Evolutionary conservation across 2,329 filamentous ascomycete genomes (phyloP).

Genomic region (Coniochaeta sp.): DNA sequence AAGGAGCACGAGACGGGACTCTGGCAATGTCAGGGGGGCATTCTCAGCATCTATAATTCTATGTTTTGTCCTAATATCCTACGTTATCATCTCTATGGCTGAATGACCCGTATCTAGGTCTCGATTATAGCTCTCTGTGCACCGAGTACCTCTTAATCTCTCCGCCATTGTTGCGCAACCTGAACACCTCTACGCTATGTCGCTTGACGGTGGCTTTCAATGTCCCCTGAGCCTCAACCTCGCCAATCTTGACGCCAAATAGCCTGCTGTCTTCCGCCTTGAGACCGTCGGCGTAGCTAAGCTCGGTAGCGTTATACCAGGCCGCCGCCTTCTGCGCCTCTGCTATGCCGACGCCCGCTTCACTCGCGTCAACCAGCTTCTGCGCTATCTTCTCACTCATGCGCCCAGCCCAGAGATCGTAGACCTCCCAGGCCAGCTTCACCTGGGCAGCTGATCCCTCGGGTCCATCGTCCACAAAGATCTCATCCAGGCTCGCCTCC

Average conservation of each 20-base stretch:
- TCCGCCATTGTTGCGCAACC: conserved; percentile 19
- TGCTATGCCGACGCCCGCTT: not conserved
- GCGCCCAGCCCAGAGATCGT: conserved; percentile 46
- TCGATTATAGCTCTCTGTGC: not conserved
- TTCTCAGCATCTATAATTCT: too few relatives aligned
- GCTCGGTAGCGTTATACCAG: conserved; percentile 37
- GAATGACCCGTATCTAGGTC: too few relatives aligned
- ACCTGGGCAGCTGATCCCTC: conserved; percentile 32
- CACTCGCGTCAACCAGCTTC: conserved; percentile 31
- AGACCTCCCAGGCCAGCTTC: conserved; percentile 39
- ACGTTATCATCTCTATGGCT: too few relatives aligned
- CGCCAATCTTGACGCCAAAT: conserved; percentile 36
- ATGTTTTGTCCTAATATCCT: too few relatives aligned
- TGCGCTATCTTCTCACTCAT: conserved; percentile 37
- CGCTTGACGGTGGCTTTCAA: conserved; percentile 34
- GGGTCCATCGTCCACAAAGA: conserved; percentile 40
- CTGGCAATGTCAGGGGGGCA: too few relatives aligned
- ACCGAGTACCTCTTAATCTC: not conserved
- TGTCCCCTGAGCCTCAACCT: conserved; percentile 31
- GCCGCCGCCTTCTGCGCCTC: conserved; percentile 18
- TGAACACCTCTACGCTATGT: conserved; percentile 42
- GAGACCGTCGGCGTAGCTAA: conserved; percentile 38
- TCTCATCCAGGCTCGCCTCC: conserved; percentile 42
- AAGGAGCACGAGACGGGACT: too few relatives aligned
- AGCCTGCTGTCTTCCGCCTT: conserved; percentile 30